Percentiles rank a stretch among this genome's conserved stretches.
Evolutionary conservation across 805 yeast species (phyloP).

Genomic region (Metschnikowia aberdeeniae): DNA sequence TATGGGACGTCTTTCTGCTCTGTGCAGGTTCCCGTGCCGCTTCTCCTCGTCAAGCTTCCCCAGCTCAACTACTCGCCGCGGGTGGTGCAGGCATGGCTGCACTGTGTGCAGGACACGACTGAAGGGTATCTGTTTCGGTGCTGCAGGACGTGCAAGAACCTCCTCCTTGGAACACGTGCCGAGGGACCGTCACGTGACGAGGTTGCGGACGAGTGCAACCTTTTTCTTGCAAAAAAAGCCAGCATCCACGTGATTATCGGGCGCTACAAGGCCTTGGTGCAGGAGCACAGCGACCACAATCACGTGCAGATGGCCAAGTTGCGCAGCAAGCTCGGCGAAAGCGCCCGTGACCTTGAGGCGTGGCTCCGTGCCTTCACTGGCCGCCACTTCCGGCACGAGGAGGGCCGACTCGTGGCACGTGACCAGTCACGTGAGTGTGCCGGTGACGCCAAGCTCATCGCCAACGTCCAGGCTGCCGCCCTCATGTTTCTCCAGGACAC

Average conservation of each 20-base stretch:
- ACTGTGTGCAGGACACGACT: background rate
- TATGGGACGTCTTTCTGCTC: constrained; percentile 57
- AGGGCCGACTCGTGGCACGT: background rate
- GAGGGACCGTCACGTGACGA: background rate
- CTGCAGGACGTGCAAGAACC: constrained; percentile 66
- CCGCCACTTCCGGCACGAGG: constrained; percentile 6
- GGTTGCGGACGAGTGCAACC: constrained; percentile 17
- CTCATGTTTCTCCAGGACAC: constrained; percentile 62
- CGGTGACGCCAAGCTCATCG: constrained; percentile 25
- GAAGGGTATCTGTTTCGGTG: constrained; percentile 42
- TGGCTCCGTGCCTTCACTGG: constrained; percentile 22
- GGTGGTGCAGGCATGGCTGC: constrained; percentile 18
- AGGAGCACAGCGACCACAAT: constrained; percentile 12
- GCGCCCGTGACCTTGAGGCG: constrained; percentile 32
- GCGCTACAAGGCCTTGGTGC: constrained; percentile 18
- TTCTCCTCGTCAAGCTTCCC: constrained; percentile 37
- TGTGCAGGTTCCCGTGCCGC: constrained; percentile 55
- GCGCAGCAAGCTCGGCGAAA: constrained; percentile 21
- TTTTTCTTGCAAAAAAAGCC: constrained; percentile 20
- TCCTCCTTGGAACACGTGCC: constrained; percentile 43
- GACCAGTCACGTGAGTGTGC: constrained; percentile 1
- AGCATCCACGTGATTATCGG: constrained; percentile 21
- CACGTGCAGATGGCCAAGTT: constrained; percentile 18
- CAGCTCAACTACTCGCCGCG: constrained; percentile 30
- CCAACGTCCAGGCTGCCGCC: constrained; percentile 54